These are phyloP conservation scores for Zanthoxylum bungeanum DNA, from an alignment of 345 rosid genomes.

Conservation along the genomic window DNA sequence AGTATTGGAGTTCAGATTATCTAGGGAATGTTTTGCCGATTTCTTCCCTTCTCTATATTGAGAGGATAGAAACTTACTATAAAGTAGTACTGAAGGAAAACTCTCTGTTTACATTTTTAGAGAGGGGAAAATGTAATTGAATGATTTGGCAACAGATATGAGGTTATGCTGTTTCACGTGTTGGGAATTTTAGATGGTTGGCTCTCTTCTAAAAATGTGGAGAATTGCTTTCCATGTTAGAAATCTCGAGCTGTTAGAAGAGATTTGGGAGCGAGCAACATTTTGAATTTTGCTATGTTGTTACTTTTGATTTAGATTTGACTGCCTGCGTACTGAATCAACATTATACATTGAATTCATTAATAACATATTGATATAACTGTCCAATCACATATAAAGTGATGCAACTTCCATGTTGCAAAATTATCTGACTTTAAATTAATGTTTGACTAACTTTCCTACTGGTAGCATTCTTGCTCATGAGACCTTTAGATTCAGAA, in stretches of 20 bases:
- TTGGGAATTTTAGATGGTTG: neutral
- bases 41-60: neutral
- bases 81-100: too few species aligned
- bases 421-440: neutral
- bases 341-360: neutral
- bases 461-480: too few species aligned
- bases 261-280: neutral
- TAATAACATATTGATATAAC: neutral
- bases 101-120: neutral
- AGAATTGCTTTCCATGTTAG: neutral
- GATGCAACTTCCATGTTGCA: neutral
- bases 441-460: neutral
- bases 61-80: neutral
- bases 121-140: neutral
- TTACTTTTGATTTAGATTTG: neutral
- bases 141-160: constrained; percentile 1
- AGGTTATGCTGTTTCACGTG: neutral
- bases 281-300: neutral
- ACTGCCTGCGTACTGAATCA: neutral
- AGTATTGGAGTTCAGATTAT: neutral
- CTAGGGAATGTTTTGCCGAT: neutral
- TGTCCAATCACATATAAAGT: constrained; percentile 3
- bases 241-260: neutral
- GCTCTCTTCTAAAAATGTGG: too few species aligned
- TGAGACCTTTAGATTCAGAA: neutral